Percentiles rank a stretch among this genome's conserved stretches.
Evolutionary conservation across 108 stramenopile genomes (phyloP).

Genomic region (Nitzschia sp.): DNA sequence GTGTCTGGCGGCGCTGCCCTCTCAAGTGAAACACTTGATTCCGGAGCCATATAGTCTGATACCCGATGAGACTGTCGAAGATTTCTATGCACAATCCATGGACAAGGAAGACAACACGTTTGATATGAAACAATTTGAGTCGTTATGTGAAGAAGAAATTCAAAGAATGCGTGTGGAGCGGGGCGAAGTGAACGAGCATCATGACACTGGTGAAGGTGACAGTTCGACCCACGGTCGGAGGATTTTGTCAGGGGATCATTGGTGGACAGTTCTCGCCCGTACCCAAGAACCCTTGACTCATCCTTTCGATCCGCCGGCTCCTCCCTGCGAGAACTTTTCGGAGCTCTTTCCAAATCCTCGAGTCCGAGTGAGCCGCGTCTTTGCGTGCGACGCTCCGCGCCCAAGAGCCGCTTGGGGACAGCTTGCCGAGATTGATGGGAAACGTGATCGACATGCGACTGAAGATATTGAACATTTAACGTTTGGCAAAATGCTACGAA

Average conservation of each 20-base stretch:
- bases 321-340: conserved; percentile 34
- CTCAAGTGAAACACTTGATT: conserved; percentile 58
- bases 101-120: conserved; percentile 57
- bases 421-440: not conserved
- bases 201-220: not conserved
- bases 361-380: conserved; percentile 27
- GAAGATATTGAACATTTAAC: conserved; percentile 12
- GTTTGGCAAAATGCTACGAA: conserved; percentile 15
- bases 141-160: conserved; percentile 42
- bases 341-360: conserved; percentile 19
- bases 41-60: conserved; percentile 70
- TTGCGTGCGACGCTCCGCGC: conserved; percentile 21
- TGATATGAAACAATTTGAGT: conserved; percentile 53
- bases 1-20: conserved; percentile 78
- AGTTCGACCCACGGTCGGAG: conserved; percentile 21
- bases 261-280: conserved; percentile 67
- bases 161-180: not conserved
- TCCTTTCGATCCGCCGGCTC: conserved; percentile 66
- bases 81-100: conserved; percentile 62
- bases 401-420: conserved; percentile 18
- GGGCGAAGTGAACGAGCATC: not conserved
- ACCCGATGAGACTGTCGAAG: conserved; percentile 54
- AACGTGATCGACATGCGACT: not conserved
- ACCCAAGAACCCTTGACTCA: conserved; percentile 23
- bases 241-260: conserved; percentile 46